Conservation (phyloP, 2,329 filamentous ascomycete genomes). For the Mariannaea elegans region DNA sequence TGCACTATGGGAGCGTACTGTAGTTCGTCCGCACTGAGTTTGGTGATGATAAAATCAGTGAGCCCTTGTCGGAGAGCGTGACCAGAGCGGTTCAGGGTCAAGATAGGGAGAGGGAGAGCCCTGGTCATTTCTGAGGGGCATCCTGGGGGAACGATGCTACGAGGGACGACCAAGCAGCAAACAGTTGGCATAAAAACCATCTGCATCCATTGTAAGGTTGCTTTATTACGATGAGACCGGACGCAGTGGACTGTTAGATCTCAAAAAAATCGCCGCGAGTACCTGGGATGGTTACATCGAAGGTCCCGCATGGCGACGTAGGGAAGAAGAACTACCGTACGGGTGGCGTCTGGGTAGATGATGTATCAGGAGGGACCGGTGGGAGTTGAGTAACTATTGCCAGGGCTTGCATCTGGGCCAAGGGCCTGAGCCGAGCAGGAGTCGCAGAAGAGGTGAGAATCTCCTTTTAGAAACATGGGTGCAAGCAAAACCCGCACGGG, state of each 20-base stretch:
- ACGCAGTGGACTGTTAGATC: conserved; percentile 41
- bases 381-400: conserved; percentile 33
- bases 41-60: conserved; percentile 19
- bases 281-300: conserved; percentile 41
- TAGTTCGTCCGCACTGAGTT: conserved; percentile 28
- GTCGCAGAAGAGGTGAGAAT: conserved; percentile 27
- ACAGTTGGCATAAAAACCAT: conserved; percentile 31
- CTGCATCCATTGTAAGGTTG: conserved; percentile 29
- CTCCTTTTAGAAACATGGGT: conserved; percentile 28
- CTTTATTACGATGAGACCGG: conserved; percentile 32
- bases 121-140: conserved; percentile 18
- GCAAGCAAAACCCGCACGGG: conserved; percentile 18
- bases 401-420: conserved; percentile 23
- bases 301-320: conserved; percentile 30
- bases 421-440: conserved; percentile 29
- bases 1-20: conserved; percentile 27
- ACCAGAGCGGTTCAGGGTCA: conserved; percentile 13
- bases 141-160: conserved; percentile 22
- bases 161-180: conserved; percentile 23
- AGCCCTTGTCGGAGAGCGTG: conserved; percentile 29
- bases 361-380: conserved; percentile 41
- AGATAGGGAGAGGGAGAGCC: conserved; percentile 13
- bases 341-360: conserved; percentile 37
- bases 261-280: conserved; percentile 38
- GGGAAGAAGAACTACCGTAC: conserved; percentile 36